Evolutionary conservation across 306 rosid species (phyloP), one percentile per base, ranked within the genome.

Genomic region (Quercus agrifolia): DNA sequence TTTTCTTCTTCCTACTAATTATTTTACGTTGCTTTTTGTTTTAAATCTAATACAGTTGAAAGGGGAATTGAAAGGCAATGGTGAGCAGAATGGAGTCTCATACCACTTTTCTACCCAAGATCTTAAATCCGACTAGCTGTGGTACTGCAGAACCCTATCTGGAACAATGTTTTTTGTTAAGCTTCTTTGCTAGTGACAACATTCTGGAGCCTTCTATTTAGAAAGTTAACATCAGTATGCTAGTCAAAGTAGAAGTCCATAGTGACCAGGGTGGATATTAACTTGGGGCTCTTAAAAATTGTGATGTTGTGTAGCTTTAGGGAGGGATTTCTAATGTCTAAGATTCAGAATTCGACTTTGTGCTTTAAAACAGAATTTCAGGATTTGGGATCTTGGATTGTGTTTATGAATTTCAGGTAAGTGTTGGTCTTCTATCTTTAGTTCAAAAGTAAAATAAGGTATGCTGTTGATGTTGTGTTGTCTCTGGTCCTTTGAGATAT

Each of bases 41-140:
- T 7, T 38, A 38, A 41, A 81, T 78, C n/a, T 85, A 66, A 80
- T 81, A 57, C 87, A 95, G 98, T 85, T 93, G 89, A 90, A 93
- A 84, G 97, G 89, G 71, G 99, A 87, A 21, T 76, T 28, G 75
- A 57, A 71, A 66, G 81, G 81, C 77, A 84, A 72, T n/a, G 76
- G 33, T 30, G 83, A 55, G 49, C 93, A 83, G 84, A 88, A 85
- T 1, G 90, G 86, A 86, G 87, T 81, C 19, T 71, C 91, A 54
- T 82, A 81, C 87, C 77, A 74, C 28, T 74, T 54, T 46, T 80
- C 82, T 52, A 28, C 68, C 19, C 89, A 77, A 74, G 86, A 72
- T 84, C 69, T 27, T 17, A 92, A 94, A 82, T 85, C 86, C 28
- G 90, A 88, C 35, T 88, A 85, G 87, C 70, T 27, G 13, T 44